phyloP scores from a whole-genome alignment of 345 rosid genomes.

The Citrus glauca region DNA sequence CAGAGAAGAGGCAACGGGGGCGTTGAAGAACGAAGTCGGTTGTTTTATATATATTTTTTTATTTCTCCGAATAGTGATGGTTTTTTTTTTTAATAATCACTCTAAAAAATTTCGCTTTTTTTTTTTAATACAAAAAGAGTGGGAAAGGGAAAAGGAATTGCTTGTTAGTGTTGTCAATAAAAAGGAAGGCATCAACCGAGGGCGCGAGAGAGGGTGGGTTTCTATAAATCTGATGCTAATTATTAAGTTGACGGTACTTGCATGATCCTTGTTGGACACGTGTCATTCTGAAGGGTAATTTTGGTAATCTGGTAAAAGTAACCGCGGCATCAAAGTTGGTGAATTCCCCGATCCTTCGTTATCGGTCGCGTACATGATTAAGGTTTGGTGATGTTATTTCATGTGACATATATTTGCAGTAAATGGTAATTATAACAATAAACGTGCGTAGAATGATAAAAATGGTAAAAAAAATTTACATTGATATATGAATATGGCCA shows the following conservation, averaged over 20 bases:
- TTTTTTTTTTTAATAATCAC: neutral
- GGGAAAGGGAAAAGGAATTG: neutral
- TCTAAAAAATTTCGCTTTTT: neutral
- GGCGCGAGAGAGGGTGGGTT: neutral
- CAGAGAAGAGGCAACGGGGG: slow-evolving; percentile 17
- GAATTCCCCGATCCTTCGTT: too few species aligned
- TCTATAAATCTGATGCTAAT: neutral
- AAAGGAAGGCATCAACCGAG: neutral
- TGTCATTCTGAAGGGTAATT: neutral
- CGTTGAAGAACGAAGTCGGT: slow-evolving; percentile 13
- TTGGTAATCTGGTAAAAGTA: neutral
- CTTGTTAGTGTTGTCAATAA: neutral
- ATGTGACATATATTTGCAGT: too few species aligned
- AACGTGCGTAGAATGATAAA: too few species aligned
- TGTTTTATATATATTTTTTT: neutral
- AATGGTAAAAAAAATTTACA: too few species aligned
- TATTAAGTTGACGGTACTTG: neutral
- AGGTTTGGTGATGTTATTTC: too few species aligned
- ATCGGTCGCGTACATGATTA: too few species aligned
- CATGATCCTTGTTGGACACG: neutral
- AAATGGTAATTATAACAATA: too few species aligned
- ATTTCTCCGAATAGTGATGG: neutral
- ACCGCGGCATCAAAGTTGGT: too few species aligned
- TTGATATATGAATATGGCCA: too few species aligned
- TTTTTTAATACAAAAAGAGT: neutral